These are phyloP conservation scores for Gigaspora rosea DNA, from an alignment of 192 early-diverging fungal genomes.

Conservation along the genomic window DNA sequence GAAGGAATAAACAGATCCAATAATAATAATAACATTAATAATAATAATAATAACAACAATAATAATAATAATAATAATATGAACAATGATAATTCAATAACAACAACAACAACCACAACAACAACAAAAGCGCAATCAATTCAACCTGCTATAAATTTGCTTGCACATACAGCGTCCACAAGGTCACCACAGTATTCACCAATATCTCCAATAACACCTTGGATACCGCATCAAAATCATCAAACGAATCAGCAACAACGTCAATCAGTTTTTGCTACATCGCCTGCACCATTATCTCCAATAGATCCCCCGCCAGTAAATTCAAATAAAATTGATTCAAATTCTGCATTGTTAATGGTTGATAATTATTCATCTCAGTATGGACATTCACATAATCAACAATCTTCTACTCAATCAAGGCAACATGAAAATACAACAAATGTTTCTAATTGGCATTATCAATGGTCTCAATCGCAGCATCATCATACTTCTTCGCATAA, in stretches of 20 bases:
- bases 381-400: not conserved
- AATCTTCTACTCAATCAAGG: not conserved
- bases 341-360: not conserved
- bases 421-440: constrained; percentile 1
- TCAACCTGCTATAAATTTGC: not conserved
- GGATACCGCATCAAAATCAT: not conserved
- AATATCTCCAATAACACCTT: not conserved
- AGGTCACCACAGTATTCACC: not conserved
- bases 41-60: not conserved
- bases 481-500: not conserved
- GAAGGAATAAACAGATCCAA: not conserved
- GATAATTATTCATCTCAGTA: constrained; percentile 20
- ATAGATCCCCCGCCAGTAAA: constrained; percentile 2
- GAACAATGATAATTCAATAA: not conserved
- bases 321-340: not conserved
- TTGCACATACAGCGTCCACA: not conserved
- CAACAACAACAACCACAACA: not conserved
- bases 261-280: constrained; percentile 2
- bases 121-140: not conserved
- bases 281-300: not conserved
- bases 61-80: not conserved
- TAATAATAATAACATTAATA: not conserved
- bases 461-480: not conserved
- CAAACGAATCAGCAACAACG: constrained; percentile 23
- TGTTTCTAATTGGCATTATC: not conserved